phyloP scores from a whole-genome alignment of 306 rosid genomes.

The Styphnolobium japonicum region DNA sequence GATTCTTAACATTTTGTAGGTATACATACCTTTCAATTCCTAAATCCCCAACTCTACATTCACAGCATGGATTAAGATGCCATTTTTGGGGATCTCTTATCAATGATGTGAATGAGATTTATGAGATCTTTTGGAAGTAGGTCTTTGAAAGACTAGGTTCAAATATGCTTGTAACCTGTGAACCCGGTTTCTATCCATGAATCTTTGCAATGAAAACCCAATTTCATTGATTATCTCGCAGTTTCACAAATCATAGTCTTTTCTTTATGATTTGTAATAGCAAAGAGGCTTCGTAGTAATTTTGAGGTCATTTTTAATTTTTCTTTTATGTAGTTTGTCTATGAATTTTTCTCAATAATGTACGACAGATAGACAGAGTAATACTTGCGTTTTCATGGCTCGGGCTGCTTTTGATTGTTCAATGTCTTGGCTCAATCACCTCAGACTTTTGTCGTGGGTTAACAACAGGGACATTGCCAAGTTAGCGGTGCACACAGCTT shows the following conservation, averaged over 20 bases:
- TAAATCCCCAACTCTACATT: constrained; percentile 13
- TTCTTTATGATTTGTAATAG: background rate
- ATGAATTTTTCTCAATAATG: background rate
- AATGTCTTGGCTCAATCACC: too few relatives aligned
- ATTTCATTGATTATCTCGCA: background rate
- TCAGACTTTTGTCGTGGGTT: background rate
- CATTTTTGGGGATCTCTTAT: constrained; percentile 21
- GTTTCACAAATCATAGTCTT: background rate
- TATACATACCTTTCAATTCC: constrained; percentile 33
- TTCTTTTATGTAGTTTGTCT: background rate
- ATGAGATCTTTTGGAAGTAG: constrained; percentile 23
- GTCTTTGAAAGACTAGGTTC: constrained; percentile 7
- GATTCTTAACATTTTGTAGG: constrained; percentile 34
- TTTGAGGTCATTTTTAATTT: background rate
- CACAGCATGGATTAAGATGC: constrained; percentile 26
- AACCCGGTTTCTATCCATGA: constrained; percentile 22
- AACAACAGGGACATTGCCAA: background rate
- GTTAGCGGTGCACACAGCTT: background rate
- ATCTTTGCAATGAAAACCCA: constrained; percentile 21
- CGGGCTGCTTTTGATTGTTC: background rate
- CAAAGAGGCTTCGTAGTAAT: background rate
- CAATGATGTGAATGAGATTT: constrained; percentile 21
- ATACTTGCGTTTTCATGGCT: background rate
- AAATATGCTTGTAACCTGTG: constrained; percentile 17
- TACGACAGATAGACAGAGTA: background rate